Evolutionary conservation across 306 rosid genomes (phyloP), one percentile per base, ranked within the genome.

Genomic region (Prinsepia uniflora): DNA sequence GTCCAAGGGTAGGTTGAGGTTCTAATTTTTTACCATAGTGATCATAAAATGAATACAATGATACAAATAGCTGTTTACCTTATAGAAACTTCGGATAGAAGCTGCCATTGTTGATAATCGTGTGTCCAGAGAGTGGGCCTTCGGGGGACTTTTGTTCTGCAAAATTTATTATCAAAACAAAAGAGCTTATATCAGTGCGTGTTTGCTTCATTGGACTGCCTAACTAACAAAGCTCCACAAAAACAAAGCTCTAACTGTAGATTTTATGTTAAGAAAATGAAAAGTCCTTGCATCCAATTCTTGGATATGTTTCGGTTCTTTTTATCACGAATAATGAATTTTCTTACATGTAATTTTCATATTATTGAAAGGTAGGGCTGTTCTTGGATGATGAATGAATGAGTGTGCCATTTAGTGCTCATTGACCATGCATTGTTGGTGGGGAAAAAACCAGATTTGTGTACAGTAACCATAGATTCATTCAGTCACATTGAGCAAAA

Each of bases 371-470:
- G 48, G 2, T 41, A 69, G 7, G 44, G 61, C n/a, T 50, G 18
- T 6, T 39, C 19, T 52, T 52, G 72, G 24, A 50, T 17, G 44
- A 39, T 18, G 22, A 52, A 36, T 52, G 10, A 6, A 68, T 14
- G 43, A 18, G 45, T 4, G 6, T 6, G 30, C 30, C 52, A 53
- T 11, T 69, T 19, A 69, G 41, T 69, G 73, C 2, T 41, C 73
- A 19, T 69, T 69, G 73, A 69, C 73, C 13, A 70, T 12, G 41
- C 30, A 43, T 6, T 57, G 66, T 57, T 65, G 55, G 44, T 44
- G 45, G 59, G 58, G 8, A 43, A 69, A 57, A 70, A 43, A 22
- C 24, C 56, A 70, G 65, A 57, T 70, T 70, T 57, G 17, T 70
- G 74, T 14, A 44, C 45, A 70, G 43, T 70, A 43, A 56, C 65